phyloP scores from a whole-genome alignment of 2,329 filamentous ascomycete species.

The Ophiosphaerella herpotricha region DNA sequence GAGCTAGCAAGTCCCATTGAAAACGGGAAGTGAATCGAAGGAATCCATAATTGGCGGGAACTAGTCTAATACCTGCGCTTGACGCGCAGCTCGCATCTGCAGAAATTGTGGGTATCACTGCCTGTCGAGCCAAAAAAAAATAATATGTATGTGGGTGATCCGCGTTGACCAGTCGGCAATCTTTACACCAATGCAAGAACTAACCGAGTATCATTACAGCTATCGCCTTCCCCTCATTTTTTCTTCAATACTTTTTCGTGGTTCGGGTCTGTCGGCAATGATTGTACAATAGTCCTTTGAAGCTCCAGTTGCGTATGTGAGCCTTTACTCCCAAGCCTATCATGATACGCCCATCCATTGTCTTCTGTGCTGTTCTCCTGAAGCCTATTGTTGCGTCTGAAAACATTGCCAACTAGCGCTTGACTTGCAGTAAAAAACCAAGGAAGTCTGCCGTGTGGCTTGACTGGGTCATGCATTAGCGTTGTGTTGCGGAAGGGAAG shows the following conservation, averaged over 20 bases:
- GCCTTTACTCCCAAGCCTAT: constrained; percentile 30
- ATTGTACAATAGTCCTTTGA: constrained; percentile 29
- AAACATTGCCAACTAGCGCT: constrained; percentile 27
- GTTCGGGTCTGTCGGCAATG: constrained; percentile 28
- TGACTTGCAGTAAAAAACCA: constrained; percentile 41
- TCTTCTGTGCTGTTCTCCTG: constrained; percentile 29
- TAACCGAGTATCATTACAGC: background rate
- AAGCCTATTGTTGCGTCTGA: constrained; percentile 9
- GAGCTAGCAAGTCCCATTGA: background rate
- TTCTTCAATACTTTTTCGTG: constrained; percentile 36
- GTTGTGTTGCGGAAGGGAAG: background rate
- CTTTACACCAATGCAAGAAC: background rate
- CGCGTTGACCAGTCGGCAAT: no score
- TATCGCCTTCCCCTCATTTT: constrained; percentile 5
- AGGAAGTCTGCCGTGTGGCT: constrained; percentile 37
- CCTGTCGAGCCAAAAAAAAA: background rate
- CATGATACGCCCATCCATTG: constrained; percentile 28
- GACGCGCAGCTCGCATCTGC: background rate
- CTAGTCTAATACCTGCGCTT: background rate
- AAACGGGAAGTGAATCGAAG: background rate
- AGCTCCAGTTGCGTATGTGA: constrained; percentile 31
- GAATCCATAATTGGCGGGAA: background rate
- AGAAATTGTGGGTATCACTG: background rate
- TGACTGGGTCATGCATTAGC: constrained; percentile 31
- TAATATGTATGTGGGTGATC: no score